Evolutionary conservation across 345 rosid species (phyloP), one percentile per base, ranked within the genome.

Genomic region (Hirschfeldia incana): DNA sequence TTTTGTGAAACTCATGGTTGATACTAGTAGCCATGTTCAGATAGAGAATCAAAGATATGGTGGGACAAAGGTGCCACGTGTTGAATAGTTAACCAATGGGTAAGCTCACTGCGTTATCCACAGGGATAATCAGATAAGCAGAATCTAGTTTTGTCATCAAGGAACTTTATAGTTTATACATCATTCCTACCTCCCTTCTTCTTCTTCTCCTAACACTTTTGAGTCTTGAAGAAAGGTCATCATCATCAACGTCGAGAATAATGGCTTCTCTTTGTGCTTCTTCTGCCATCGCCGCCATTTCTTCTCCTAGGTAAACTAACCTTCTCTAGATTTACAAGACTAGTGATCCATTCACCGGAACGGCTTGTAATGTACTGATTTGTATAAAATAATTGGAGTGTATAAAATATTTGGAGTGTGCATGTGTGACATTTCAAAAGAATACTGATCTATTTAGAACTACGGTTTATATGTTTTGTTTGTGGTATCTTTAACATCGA

Each of bases 231-330:
- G 83, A 34, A 61, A 6, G 17, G 7, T 75, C 62, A 80, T 51
- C 17, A n/a, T 51, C 57, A 51, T 62, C 5, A 46, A 60, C 65
- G 21, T 67, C 42, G 78, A 69, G 75, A 58, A 60, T 70, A 81
- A 93, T 95, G 99, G 97, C 97, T 76, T 88, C 98, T 75, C 85
- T 85, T 39, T 94, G 91, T 85, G 97, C 97, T 85, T 90, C 97
- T 77, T 91, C 97, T 17, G 92, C 97, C 72, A 83, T 93, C 75
- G 89, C 96, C 6, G 90, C 92, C 76, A 82, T 89, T 77, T 86
- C 94, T 37, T 84, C 92, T 42, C 87, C 91, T 72, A 88, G 94
- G 93, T 85, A 88, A 84, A 89, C 80, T 78, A 77, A 61, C 63
- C 72, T 8, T 53, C 16, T 51, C 7, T 29, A 2, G 1, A 42